Conservation (phyloP, 1,284 basidiomycete genomes). For the Irpex lacteus region DNA sequence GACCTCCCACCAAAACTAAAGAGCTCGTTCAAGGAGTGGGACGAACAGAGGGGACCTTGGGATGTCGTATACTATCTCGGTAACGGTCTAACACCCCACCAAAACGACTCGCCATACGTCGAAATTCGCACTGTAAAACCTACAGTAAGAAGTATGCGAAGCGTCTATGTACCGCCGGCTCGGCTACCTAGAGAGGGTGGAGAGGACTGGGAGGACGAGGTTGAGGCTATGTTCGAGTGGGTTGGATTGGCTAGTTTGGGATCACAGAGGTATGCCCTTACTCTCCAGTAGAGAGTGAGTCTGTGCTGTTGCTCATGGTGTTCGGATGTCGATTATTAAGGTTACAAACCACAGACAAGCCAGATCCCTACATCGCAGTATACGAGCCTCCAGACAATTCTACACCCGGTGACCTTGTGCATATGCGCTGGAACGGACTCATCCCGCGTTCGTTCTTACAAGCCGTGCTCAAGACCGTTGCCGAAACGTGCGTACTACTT, state of each 20-base stretch:
- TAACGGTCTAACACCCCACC: constrained; percentile 11
- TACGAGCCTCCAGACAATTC: constrained; percentile 45
- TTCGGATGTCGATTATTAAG: constrained; percentile 29
- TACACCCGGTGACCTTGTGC: constrained; percentile 41
- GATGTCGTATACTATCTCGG: constrained; percentile 35
- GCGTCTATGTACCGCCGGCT: constrained; percentile 35
- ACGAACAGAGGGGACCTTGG: constrained; percentile 36
- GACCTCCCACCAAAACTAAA: constrained; percentile 26
- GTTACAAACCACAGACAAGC: constrained; percentile 36
- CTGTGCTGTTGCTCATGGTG: too few relatives aligned
- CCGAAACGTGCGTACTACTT: constrained; percentile 34
- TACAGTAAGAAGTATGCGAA: not conserved
- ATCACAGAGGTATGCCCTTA: constrained; percentile 42
- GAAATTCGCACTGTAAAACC: constrained; percentile 15
- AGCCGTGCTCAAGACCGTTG: constrained; percentile 39
- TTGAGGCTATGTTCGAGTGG: constrained; percentile 58
- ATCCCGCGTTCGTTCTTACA: constrained; percentile 47
- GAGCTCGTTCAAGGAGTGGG: constrained; percentile 30
- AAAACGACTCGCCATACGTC: constrained; percentile 5
- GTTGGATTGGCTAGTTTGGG: constrained; percentile 56
- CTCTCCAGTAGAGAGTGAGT: too few relatives aligned
- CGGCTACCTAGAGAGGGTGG: not conserved
- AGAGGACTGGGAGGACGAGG: too few relatives aligned
- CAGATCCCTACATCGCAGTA: constrained; percentile 44
- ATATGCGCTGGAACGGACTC: constrained; percentile 59